Conservation (phyloP, 2,329 filamentous ascomycete genomes). For the Fusarium buxicola region DNA sequence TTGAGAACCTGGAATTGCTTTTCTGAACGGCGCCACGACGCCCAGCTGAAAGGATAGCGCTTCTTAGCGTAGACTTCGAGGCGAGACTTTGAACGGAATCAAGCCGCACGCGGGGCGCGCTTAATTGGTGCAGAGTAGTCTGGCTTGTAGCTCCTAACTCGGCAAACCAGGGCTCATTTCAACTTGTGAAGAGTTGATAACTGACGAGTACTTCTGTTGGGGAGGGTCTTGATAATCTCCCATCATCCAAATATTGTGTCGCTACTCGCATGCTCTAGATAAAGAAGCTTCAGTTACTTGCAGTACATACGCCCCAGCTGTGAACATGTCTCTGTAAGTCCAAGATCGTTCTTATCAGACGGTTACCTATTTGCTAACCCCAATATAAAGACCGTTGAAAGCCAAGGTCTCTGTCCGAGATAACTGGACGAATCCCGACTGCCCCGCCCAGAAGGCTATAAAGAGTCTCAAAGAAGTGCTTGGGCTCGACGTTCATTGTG, state of each 20-base stretch:
- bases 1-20: slow-evolving; percentile 15
- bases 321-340: slow-evolving; percentile 26
- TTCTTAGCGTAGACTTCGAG: slow-evolving; percentile 22
- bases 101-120: slow-evolving; percentile 1
- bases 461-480: slow-evolving; percentile 49
- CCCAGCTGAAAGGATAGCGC: slow-evolving; percentile 43
- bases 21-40: slow-evolving; percentile 30
- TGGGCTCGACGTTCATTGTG: slow-evolving; percentile 54
- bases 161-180: slow-evolving; percentile 7
- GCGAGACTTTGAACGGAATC: slow-evolving; percentile 5
- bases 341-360: not conserved
- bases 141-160: not conserved
- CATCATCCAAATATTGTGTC: not conserved
- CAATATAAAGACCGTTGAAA: slow-evolving; percentile 54
- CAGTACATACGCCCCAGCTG: not conserved
- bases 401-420: slow-evolving; percentile 58
- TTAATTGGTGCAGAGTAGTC: not conserved
- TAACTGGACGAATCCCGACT: slow-evolving; percentile 53
- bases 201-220: not conserved
- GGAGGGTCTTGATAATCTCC: not conserved
- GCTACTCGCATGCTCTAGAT: not conserved
- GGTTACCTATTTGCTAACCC: not conserved
- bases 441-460: slow-evolving; percentile 50
- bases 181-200: not conserved
- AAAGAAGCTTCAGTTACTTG: not conserved